Base-by-base conservation (phyloP, 805 yeast species). In the Blastobotrys attinorum region DNA sequence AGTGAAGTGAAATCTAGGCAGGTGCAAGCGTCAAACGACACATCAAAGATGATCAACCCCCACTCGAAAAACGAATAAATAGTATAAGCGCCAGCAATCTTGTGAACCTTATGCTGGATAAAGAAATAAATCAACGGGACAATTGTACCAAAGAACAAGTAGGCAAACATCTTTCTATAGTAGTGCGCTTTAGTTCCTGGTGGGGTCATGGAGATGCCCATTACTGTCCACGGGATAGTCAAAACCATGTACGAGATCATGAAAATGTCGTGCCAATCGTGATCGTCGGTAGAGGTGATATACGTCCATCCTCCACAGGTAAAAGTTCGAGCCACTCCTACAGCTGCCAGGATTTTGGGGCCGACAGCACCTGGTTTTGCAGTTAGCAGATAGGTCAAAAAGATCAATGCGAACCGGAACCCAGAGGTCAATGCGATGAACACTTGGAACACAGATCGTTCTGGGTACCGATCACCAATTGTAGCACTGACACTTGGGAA, bases 281-380 rank as follows among this genome's bases (percentile, higher is more conserved):
- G 97, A 61, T 92, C 96, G 62, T 92, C 98, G 1, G 97, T 87
- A 4, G 96, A 84, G 1, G 98, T 92, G 50, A 92, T 83, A 60
- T 92, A 92, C 5, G 94, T 95, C 97, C 97, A 92, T 10, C 97
- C 97, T 58, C 98, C 98, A 59, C 97, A 92, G 1, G 96, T 82
- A 44, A 92, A 75, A 0, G 98, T 92, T 63, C 98, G 77, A n/a
- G 84, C 43, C 2, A 84, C 47, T n/a, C 98, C 98, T 47, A 34
- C 73, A 72, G 48, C 70, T 49, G 51, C 54, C 43, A 63, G 53
- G 8, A 54, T 41, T 43, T 47, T 40, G 6, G 72, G 66, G 27
- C 49, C 63, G 58, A 10, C 76, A 67, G 51, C 63, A 50, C 51
- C 55, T 27, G 49, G 62, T 40, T 43, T 56, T 47, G 43, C 66